Conservation (phyloP, 2,329 filamentous ascomycete species). For the Colletotrichum sp. region DNA sequence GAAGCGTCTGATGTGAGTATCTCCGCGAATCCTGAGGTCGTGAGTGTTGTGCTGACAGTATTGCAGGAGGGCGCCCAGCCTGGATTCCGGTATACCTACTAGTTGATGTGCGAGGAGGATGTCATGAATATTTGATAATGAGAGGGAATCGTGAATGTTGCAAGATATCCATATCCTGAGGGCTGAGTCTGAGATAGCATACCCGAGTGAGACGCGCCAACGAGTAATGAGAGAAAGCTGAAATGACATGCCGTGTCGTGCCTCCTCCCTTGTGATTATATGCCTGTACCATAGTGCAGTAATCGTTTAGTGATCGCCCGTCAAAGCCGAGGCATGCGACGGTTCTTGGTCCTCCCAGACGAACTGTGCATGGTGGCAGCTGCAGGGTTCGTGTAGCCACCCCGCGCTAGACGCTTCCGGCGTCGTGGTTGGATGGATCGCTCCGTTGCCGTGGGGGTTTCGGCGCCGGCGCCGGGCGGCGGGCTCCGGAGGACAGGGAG, state of each 20-base stretch:
- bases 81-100: conserved; percentile 41
- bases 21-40: not conserved
- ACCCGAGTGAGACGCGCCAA: not conserved
- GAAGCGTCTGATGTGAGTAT: conserved; percentile 54
- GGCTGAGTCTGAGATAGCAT: not conserved
- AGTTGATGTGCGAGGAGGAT: not conserved
- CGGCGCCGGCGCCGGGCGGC: not conserved
- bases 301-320: not conserved
- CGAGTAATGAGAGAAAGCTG: not conserved
- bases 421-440: not conserved
- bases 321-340: conserved; percentile 2
- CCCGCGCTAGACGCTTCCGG: not conserved
- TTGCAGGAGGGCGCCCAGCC: conserved; percentile 21
- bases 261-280: not conserved
- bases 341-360: not conserved
- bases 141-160: not conserved
- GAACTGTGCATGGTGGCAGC: not conserved
- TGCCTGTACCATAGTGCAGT: not conserved
- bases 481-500: not conserved
- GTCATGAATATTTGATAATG: not conserved
- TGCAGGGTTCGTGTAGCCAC: conserved; percentile 1
- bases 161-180: not conserved
- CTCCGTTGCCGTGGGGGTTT: not conserved
- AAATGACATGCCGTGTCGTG: not conserved
- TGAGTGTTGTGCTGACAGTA: not conserved